Evolutionary conservation across 257 asterid species (phyloP), one percentile per base, ranked within the genome.

Genomic region (Rubia yunnanensis): DNA sequence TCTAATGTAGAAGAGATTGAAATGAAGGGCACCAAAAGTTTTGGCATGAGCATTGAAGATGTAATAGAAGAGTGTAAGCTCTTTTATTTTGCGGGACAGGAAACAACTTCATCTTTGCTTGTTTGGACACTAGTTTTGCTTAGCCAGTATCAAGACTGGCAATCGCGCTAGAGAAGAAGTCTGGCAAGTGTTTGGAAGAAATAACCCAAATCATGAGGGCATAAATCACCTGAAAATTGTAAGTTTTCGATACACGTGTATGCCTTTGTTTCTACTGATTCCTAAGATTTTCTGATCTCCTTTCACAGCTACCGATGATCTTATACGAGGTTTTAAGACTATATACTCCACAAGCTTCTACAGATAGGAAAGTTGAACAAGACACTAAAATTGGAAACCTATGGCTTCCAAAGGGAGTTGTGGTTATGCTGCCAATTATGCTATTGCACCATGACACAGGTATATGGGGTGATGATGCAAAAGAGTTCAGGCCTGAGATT

Each of bases 401-500:
- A 6, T 26, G 32, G 18, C 39, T 57, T 14, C 63, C 63, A 57
- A 18, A 30, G 7, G 63, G 63, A 34, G 63, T 57, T 6, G 9
- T 57, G 39, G 13, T 57, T 3, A 0, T 5, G 18, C 0, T 57
- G 24, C 63, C 32, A 1, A 34, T 57, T 0, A 13, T 57, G 39
- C 63, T 30, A 2, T 30, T 15, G 23, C 63, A 57, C 20, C 39
- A 57, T 7, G 63, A 57, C 63, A 1, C 24, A 6, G 13, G 28
- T 0, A 57, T 57, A 57, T 57, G 41, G 63, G 63, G 63, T 0
- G 63, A 57, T 28, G 63, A 57, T 28, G 63, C 39, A 24, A 28
- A 57, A 57, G 24, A 57, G 14, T 57, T 57, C 63, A 57, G 34
- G 1, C 63, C 76, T 39, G 79, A 70, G 79, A 70, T 75, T 75